phyloP scores from a whole-genome alignment of 2,329 filamentous ascomycete species.

The Phaeoacremonium minimum region DNA sequence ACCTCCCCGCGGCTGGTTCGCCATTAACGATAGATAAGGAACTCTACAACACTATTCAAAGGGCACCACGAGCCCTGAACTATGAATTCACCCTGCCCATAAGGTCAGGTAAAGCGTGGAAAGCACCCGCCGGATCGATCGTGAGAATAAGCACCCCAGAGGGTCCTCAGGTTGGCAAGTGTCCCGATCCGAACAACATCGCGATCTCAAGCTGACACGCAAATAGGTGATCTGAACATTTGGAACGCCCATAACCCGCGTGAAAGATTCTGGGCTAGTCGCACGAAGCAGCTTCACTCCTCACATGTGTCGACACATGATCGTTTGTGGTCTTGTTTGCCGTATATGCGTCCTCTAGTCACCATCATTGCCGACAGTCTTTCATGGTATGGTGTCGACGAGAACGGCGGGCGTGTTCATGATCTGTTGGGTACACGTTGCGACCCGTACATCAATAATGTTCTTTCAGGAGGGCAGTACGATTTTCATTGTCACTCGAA shows the following conservation, averaged over 20 bases:
- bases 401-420: slow-evolving; percentile 65
- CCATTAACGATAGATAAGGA: slow-evolving; percentile 36
- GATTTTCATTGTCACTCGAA: slow-evolving; percentile 86
- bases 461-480: slow-evolving; percentile 67
- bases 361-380: slow-evolving; percentile 70
- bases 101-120: slow-evolving; percentile 70
- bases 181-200: too few relatives aligned
- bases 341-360: slow-evolving; percentile 70
- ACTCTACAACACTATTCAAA: slow-evolving; percentile 59
- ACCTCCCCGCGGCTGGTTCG: slow-evolving; percentile 37
- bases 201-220: too few relatives aligned
- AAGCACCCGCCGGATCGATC: slow-evolving; percentile 62
- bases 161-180: slow-evolving; percentile 67
- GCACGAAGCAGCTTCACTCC: slow-evolving; percentile 74
- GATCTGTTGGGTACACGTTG: slow-evolving; percentile 80
- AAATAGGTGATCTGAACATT: slow-evolving; percentile 69
- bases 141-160: slow-evolving; percentile 71
- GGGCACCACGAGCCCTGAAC: slow-evolving; percentile 32
- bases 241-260: slow-evolving; percentile 75
- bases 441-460: slow-evolving; percentile 76
- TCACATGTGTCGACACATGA: slow-evolving; percentile 70
- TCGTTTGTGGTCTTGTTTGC: slow-evolving; percentile 72
- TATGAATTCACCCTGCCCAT: slow-evolving; percentile 63
- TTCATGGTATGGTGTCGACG: slow-evolving; percentile 53
- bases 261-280: slow-evolving; percentile 77